These are phyloP conservation scores for Debaryomycetaceae sp. DNA, from an alignment of 1,139 yeast genomes.

Conservation along the genomic window DNA sequence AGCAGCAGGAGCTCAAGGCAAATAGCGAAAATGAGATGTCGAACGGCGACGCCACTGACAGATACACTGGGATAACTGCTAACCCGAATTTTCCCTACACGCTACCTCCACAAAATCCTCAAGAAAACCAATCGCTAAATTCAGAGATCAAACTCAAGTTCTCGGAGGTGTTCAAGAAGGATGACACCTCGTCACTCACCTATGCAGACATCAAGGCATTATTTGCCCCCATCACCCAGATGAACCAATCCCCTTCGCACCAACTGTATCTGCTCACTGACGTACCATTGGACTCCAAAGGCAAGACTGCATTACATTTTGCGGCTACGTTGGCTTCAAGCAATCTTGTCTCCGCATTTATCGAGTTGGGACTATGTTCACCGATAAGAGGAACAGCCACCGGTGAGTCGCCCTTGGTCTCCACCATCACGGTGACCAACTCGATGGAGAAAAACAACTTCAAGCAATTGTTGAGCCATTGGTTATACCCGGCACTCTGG, in stretches of 20 bases:
- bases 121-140: conserved; percentile 28
- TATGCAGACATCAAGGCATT: conserved; percentile 29
- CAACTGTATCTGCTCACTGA: conserved; percentile 17
- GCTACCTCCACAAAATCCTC: conserved; percentile 46
- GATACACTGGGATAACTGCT: not conserved
- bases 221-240: conserved; percentile 18
- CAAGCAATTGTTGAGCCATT: conserved; percentile 24
- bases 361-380: conserved; percentile 32
- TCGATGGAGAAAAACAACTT: conserved; percentile 45
- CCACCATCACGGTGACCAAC: conserved; percentile 40
- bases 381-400: conserved; percentile 38
- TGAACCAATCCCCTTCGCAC: conserved; percentile 4
- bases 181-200: conserved; percentile 28
- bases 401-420: conserved; percentile 42
- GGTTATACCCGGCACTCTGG: conserved; percentile 38
- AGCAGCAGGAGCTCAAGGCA: not conserved
- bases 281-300: conserved; percentile 37
- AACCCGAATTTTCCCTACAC: conserved; percentile 50
- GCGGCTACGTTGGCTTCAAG: conserved; percentile 42
- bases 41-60: not conserved
- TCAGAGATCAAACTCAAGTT: conserved; percentile 54
- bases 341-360: conserved; percentile 33
- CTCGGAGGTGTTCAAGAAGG: conserved; percentile 43
- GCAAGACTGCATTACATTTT: conserved; percentile 45
- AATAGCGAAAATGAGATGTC: not conserved